Conservation (phyloP, 306 rosid genomes). For the peach (Prunus persica) region DNA sequence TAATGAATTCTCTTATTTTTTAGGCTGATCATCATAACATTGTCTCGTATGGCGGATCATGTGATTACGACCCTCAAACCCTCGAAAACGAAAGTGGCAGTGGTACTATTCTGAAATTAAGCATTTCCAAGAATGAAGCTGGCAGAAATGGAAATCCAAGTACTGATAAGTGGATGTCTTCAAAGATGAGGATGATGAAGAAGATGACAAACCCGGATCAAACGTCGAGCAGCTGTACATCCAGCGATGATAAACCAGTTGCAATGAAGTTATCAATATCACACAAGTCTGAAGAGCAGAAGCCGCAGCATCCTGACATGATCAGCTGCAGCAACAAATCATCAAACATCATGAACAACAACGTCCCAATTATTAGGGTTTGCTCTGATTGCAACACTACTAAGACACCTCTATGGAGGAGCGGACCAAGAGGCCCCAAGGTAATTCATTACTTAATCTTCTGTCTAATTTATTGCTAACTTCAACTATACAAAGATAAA, state of each 20-base stretch:
- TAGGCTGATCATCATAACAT: slow-evolving; percentile 43
- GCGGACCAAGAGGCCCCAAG: slow-evolving; percentile 99
- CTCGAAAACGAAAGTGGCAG: slow-evolving; percentile 14
- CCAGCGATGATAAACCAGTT: not conserved
- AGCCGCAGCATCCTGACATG: slow-evolving; percentile 15
- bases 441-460: slow-evolving; percentile 29
- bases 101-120: slow-evolving; percentile 30
- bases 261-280: not conserved
- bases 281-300: slow-evolving; percentile 45
- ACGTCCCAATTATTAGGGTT: slow-evolving; percentile 61
- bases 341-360: slow-evolving; percentile 23
- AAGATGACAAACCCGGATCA: slow-evolving; percentile 57
- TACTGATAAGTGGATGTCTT: slow-evolving; percentile 59
- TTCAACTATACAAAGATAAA: not conserved
- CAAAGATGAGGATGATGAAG: slow-evolving; percentile 74
- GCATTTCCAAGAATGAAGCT: slow-evolving; percentile 42
- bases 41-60: slow-evolving; percentile 45
- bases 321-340: slow-evolving; percentile 32
- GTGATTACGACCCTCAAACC: slow-evolving; percentile 26
- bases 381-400: slow-evolving; percentile 93
- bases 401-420: slow-evolving; percentile 97
- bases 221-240: not conserved
- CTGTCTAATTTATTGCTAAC: not conserved
- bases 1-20: not conserved
- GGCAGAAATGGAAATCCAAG: slow-evolving; percentile 22